phyloP scores from a whole-genome alignment of 768 basidiomycete genomes.

The Kwoniella heveanensis region DNA sequence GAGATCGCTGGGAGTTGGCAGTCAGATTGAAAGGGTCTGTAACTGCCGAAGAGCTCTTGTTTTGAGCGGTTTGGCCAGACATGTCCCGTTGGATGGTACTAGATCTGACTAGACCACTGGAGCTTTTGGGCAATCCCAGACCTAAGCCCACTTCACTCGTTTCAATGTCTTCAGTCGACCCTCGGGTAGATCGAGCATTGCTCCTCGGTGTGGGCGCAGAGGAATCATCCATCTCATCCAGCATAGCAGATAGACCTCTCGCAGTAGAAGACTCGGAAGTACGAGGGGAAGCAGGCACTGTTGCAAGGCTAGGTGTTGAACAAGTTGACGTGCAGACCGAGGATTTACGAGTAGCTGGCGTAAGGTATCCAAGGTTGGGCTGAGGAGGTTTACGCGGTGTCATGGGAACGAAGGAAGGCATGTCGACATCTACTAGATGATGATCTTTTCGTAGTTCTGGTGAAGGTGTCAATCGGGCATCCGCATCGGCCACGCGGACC shows the following conservation, averaged over 20 bases:
- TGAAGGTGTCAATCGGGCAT: neutral
- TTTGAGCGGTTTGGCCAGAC: neutral
- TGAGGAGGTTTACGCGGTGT: constrained; percentile 43
- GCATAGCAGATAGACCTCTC: constrained; percentile 14
- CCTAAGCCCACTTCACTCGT: constrained; percentile 22
- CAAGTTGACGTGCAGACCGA: constrained; percentile 22
- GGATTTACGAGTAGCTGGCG: constrained; percentile 34
- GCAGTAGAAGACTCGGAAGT: constrained; percentile 12
- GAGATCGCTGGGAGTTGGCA: constrained; percentile 17
- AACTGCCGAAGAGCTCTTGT: neutral
- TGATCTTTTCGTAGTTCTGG: constrained; percentile 6
- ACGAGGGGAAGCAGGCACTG: constrained; percentile 40
- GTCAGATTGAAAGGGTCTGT: constrained; percentile 22
- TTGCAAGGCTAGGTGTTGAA: constrained; percentile 33
- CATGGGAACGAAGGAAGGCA: constrained; percentile 46
- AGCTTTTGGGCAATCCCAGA: constrained; percentile 27
- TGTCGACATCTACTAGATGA: constrained; percentile 33
- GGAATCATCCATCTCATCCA: constrained; percentile 21
- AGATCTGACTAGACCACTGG: constrained; percentile 15
- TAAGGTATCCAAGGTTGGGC: constrained; percentile 44
- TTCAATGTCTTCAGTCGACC: neutral
- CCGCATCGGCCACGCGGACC: neutral
- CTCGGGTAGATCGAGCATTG: constrained; percentile 3
- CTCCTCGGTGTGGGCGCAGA: constrained; percentile 8
- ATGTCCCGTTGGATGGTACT: constrained; percentile 8